A percentile compares a stretch with the other conserved stretches of the same genome.
Evolutionary conservation across 2,329 filamentous ascomycete species (phyloP).

Genomic region (Colletotrichum sp.): DNA sequence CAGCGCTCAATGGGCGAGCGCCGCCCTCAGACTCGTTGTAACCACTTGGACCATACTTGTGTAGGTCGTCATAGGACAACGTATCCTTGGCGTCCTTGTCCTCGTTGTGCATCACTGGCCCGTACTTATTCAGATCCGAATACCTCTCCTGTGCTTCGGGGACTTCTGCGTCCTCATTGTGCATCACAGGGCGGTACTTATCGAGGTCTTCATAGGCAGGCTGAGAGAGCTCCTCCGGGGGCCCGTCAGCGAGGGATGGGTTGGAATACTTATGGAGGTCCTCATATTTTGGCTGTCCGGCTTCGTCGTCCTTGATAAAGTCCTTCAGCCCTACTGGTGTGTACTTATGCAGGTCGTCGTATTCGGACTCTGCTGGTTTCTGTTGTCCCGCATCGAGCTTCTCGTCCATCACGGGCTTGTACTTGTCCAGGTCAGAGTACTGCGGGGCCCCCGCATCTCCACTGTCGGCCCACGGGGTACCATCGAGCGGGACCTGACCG

Average conservation of each 20-base stretch:
- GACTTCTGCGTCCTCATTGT: conserved; percentile 34
- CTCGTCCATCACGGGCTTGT: conserved; percentile 38
- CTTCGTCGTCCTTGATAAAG: neutral
- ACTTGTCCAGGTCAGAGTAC: conserved; percentile 35
- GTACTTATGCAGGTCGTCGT: conserved; percentile 49
- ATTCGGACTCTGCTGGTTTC: conserved; percentile 25
- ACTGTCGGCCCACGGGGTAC: conserved; percentile 25
- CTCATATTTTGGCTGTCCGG: conserved; percentile 30
- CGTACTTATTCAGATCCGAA: conserved; percentile 24
- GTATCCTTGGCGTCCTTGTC: conserved; percentile 39
- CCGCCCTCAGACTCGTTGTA: conserved; percentile 42
- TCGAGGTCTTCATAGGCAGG: conserved; percentile 38
- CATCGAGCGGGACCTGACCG: conserved; percentile 34
- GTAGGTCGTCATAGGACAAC: conserved; percentile 43
- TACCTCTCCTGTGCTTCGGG: conserved; percentile 18
- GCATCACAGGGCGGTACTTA: conserved; percentile 34
- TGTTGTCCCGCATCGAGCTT: conserved; percentile 25
- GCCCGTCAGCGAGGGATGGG: conserved; percentile 14
- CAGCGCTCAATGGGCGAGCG: conserved; percentile 29
- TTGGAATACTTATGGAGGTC: conserved; percentile 38
- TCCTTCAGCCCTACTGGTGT: conserved; percentile 29
- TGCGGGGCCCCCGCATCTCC: conserved; percentile 13
- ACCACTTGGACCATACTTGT: conserved; percentile 37
- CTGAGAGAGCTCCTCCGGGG: conserved; percentile 26
- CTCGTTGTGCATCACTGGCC: conserved; percentile 32